These are phyloP conservation scores for Paramecium primaurelia DNA, from an alignment of 73 alveolate species.

Conservation along the genomic window DNA sequence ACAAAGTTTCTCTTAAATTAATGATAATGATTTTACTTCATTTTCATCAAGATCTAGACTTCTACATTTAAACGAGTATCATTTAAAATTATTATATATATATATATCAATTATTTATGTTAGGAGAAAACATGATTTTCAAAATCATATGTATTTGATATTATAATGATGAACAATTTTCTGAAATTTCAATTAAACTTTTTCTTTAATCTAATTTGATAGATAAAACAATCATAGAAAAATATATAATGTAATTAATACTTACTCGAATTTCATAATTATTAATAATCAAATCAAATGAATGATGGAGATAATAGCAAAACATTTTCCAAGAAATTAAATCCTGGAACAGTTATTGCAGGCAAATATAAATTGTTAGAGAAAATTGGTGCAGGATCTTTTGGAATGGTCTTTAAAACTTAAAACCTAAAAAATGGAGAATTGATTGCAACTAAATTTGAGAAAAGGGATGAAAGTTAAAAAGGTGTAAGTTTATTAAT, in stretches of 20 bases:
- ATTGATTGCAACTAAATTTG: slow-evolving; percentile 71
- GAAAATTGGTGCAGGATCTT: slow-evolving; percentile 76
- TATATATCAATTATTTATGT: background rate
- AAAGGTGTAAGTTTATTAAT: slow-evolving; percentile 65
- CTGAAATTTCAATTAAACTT: background rate
- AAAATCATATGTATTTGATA: background rate
- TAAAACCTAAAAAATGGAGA: slow-evolving; percentile 66
- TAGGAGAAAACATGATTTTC: too few species aligned
- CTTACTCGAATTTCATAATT: background rate
- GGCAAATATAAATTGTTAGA: slow-evolving; percentile 48
- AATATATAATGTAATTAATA: background rate
- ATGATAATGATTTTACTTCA: background rate
- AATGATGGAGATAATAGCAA: background rate
- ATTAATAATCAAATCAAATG: background rate
- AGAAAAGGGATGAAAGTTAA: slow-evolving; percentile 65
- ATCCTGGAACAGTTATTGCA: background rate
- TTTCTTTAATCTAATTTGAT: background rate
- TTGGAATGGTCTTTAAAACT: slow-evolving; percentile 73
- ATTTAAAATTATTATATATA: too few species aligned
- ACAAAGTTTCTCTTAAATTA: background rate
- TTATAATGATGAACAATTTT: background rate
- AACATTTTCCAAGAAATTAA: background rate
- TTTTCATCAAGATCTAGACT: background rate
- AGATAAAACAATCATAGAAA: background rate
- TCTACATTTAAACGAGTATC: background rate